phyloP scores from a whole-genome alignment of 352 stramenopile species.

The Aphanomyces cochlioides region DNA sequence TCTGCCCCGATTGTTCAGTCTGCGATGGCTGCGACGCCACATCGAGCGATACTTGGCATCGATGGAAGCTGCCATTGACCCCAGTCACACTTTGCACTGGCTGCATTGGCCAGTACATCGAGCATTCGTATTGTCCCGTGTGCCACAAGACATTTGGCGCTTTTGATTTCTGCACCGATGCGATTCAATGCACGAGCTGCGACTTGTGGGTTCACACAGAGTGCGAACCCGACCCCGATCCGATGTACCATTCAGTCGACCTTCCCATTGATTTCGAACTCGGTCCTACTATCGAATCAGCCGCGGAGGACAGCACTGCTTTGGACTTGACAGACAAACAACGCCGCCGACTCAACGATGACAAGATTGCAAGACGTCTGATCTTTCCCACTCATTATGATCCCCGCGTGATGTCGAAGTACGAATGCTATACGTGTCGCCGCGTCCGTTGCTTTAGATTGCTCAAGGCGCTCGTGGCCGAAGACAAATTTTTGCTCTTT shows the following conservation, averaged over 20 bases:
- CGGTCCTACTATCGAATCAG: background rate
- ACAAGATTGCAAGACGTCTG: conserved; percentile 54
- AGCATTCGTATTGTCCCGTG: conserved; percentile 68
- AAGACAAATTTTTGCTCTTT: conserved; percentile 90
- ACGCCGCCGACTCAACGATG: conserved; percentile 42
- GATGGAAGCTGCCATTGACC: conserved; percentile 64
- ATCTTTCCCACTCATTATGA: conserved; percentile 67
- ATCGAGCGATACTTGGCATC: conserved; percentile 44
- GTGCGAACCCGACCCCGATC: conserved; percentile 71
- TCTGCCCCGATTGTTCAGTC: conserved; percentile 57
- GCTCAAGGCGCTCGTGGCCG: conserved; percentile 50
- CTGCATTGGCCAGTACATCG: conserved; percentile 61
- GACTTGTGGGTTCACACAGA: conserved; percentile 73
- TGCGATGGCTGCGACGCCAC: conserved; percentile 54
- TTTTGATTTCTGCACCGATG: conserved; percentile 43
- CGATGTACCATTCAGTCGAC: conserved; percentile 44
- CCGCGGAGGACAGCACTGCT: conserved; percentile 5
- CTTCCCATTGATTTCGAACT: background rate
- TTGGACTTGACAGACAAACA: conserved; percentile 11
- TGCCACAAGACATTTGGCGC: conserved; percentile 58
- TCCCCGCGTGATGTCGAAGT: conserved; percentile 65
- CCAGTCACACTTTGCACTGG: conserved; percentile 56
- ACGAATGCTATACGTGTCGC: conserved; percentile 78
- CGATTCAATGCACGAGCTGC: conserved; percentile 72
- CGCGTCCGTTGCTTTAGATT: conserved; percentile 70